Base-by-base conservation (phyloP, 2,329 filamentous ascomycete species). In the Orbilia brochopaga region DNA sequence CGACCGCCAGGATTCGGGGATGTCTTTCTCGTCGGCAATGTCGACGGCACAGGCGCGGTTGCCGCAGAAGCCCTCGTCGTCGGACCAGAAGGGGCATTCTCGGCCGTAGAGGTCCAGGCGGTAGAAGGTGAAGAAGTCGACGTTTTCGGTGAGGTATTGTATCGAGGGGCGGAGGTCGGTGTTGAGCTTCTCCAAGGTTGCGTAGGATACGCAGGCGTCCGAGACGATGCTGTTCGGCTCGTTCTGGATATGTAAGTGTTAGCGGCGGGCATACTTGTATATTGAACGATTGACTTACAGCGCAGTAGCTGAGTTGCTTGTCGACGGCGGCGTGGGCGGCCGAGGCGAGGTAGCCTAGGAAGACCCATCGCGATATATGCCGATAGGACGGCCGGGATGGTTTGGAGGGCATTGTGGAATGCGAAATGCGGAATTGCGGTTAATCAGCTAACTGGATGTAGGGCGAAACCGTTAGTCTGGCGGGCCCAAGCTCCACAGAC, bases 111-210 rank as follows among this genome's bases (percentile, higher is more conserved):
- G 85, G 79, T 97, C 97, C 51, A 99, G 83, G 66, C 94, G 89
- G 82, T 97, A 99, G 81, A 97, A 92, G 59, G 93, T 93, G 81
- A 99, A 99, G 85, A 97, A 99, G 80, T 99, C 94, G 79, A 93
- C 96, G 59, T 90, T 87, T 76, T 86, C 86, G 0, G 91, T 96
- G 51, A 99, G 86, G 62, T 90, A 88, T 77, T 90, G 85, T 75
- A 99, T 82, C 58, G 87, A 85, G 17, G 92, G 90, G 76, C 88
- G 88, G 74, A 97, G 84, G 70, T 86, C 85, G 75, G 83, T 80
- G 81, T 97, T 99, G 60, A 99, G 83, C 44, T 84, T 83, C 78
- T 99, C 92, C 79, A 99, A 89, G 40, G 91, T 92, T 63, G 88
- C 88, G 81, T 96, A 99, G 63, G 93, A 96, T 73, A 91, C 91